Base-by-base conservation (phyloP, 2,329 filamentous ascomycete species). In the Tolypocladium nubicola region DNA sequence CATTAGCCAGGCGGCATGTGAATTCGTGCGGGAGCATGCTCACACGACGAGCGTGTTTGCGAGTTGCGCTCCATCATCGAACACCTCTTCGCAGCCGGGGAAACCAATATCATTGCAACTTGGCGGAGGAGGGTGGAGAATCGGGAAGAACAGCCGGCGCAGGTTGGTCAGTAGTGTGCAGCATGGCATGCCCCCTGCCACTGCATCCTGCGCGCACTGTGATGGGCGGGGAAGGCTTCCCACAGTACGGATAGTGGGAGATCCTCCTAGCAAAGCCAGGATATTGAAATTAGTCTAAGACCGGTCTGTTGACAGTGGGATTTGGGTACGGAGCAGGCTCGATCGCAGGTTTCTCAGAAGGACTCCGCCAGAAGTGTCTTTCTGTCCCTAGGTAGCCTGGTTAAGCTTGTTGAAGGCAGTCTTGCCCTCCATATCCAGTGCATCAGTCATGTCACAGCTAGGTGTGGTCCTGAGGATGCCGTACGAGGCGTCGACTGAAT, bases 1-100 rank as follows among this genome's bases (percentile, higher is more conserved):
- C 66, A 68, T 68, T 61, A 59, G 61, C 57, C 55, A 45, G 55
- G 53, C 33, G 62, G 62, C 66, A 68, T 68, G 66, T 68, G 66
- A 68, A 63, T 59, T 60, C 56, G 23, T 53, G 37, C 21, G 9
- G 26, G 23, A n/a, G 16, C 1, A 4, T 33, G 10, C 47, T 35
- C 30, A 11, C 30, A 50, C 45, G 43, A 26, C 23, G 9, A 33
- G 26, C 9, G 9, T 7, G 23, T 11, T 13, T 26, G 26, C 47
- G n/a, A 37, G 30, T 8, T 37, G 30, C 19, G 13, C 47, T 33
- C 47, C 47, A 33, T 16, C 47, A 3, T 50, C 30, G 10, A n/a
- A 35, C 26, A n/a, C 9, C 26, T 33, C 26, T 19, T 33, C 26
- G 14, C 45, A 19, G 45, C 26, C 16, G 2, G 26, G 4, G 26